Conservation (phyloP, 2,329 filamentous ascomycete genomes). For the Calycina herbarum region DNA sequence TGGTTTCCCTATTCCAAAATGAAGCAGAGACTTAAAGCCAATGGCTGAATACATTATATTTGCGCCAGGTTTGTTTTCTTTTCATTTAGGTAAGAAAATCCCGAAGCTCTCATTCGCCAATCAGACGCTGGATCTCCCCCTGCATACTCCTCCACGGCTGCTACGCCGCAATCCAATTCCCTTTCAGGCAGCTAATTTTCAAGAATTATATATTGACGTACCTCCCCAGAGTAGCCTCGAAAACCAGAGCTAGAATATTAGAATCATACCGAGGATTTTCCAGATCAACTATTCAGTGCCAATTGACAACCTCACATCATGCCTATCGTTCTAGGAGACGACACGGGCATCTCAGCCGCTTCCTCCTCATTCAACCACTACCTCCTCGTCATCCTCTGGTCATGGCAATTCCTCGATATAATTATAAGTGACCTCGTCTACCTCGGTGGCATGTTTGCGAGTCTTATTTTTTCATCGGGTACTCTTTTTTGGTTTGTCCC, state of each 20-base stretch:
- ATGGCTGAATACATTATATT: no score
- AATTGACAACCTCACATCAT: not conserved
- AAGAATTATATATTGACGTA: no score
- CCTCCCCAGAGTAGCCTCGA: no score
- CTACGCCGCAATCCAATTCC: not conserved
- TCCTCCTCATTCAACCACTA: not conserved
- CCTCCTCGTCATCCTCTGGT: constrained; percentile 7
- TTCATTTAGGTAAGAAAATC: not conserved
- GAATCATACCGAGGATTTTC: not conserved
- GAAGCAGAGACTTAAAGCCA: no score
- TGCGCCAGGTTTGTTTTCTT: not conserved
- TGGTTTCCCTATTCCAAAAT: no score
- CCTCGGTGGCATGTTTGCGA: not conserved
- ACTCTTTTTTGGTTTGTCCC: not conserved
- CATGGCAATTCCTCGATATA: not conserved
- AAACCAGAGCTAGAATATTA: no score
- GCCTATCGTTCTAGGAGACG: constrained; percentile 8
- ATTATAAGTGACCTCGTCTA: not conserved
- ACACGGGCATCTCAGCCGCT: not conserved
- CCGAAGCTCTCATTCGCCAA: not conserved
- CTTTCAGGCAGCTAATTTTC: not conserved
- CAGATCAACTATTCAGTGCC: no score
- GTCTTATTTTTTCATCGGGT: not conserved
- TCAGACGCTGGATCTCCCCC: not conserved
- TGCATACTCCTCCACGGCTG: not conserved